A percentile compares a stretch with the other conserved stretches of the same genome.
phyloP scores from a whole-genome alignment of 768 basidiomycete species.

The Gloeostereum incarnatum region DNA sequence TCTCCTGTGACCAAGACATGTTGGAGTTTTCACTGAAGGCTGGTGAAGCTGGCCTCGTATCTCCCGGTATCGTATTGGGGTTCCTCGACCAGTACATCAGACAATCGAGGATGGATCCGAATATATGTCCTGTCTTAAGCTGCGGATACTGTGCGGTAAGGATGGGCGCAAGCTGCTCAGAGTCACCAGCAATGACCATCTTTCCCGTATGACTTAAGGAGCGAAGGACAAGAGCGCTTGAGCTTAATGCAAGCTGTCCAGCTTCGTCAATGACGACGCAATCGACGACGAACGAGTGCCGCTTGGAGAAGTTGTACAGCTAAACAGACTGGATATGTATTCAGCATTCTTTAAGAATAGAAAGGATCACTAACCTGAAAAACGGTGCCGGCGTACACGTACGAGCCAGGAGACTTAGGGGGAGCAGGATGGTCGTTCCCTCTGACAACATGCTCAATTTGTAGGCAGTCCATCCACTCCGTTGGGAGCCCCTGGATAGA shows the following conservation, averaged over 20 bases:
- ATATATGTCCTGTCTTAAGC: constrained; percentile 24
- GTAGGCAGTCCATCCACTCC: constrained; percentile 33
- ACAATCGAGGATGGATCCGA: constrained; percentile 40
- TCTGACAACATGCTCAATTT: constrained; percentile 28
- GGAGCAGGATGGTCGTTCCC: constrained; percentile 32
- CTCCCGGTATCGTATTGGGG: constrained; percentile 9
- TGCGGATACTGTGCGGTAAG: constrained; percentile 35
- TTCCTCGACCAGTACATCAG: constrained; percentile 22
- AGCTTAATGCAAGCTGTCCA: constrained; percentile 38
- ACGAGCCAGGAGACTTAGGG: constrained; percentile 12
- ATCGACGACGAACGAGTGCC: constrained; percentile 27
- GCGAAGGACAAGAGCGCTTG: constrained; percentile 34
- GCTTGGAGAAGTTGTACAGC: constrained; percentile 39
- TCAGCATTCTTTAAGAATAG: not conserved
- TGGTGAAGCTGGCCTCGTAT: constrained; percentile 10
- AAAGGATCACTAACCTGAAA: constrained; percentile 26
- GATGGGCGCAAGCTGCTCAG: constrained; percentile 43
- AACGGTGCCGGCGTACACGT: constrained; percentile 38
- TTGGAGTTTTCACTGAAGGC: constrained; percentile 11
- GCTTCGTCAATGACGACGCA: constrained; percentile 41
- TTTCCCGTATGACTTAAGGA: constrained; percentile 25
- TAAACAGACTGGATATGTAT: constrained; percentile 11
- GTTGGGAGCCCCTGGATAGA: constrained; percentile 24
- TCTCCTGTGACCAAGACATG: constrained; percentile 20
- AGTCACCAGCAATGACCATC: constrained; percentile 41